These are phyloP conservation scores for Xerocomus spinulosus DNA, from an alignment of 768 basidiomycete species.

Conservation along the genomic window DNA sequence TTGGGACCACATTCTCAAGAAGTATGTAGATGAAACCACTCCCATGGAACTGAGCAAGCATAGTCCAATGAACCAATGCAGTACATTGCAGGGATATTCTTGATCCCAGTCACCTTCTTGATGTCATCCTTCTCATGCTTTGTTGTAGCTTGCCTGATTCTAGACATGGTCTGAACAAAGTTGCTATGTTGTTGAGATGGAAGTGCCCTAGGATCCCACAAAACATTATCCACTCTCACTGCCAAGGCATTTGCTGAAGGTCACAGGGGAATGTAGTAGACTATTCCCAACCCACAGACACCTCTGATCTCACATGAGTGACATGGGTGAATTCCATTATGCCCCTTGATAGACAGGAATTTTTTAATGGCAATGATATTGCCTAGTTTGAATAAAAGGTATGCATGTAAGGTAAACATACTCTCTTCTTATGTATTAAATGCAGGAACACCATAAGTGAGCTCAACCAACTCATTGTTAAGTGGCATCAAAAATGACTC, in stretches of 20 bases:
- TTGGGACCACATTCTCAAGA: neutral
- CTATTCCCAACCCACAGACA: slow-evolving; percentile 21
- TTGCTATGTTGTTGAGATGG: neutral
- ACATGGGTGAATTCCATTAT: slow-evolving; percentile 40
- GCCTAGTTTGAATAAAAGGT: slow-evolving; percentile 28
- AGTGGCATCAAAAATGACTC: slow-evolving; percentile 37
- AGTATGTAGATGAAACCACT: neutral
- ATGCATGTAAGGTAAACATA: slow-evolving; percentile 35
- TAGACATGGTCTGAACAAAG: no score
- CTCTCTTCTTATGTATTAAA: no score
- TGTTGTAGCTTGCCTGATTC: no score
- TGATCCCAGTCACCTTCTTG: no score
- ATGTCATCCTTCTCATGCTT: no score
- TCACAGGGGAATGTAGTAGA: slow-evolving; percentile 8
- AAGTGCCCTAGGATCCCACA: no score
- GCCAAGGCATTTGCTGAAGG: no score
- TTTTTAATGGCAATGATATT: slow-evolving; percentile 36
- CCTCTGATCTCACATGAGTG: slow-evolving; percentile 33
- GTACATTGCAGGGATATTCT: no score
- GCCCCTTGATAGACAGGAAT: slow-evolving; percentile 34
- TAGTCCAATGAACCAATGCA: no score
- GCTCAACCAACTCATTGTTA: slow-evolving; percentile 34
- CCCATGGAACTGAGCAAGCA: neutral
- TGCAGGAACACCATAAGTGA: no score
- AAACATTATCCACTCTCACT: no score